Evolutionary conservation across 768 basidiomycete genomes (phyloP), one percentile per base, ranked within the genome.

Genomic region (Chlorophyllum brunneum): DNA sequence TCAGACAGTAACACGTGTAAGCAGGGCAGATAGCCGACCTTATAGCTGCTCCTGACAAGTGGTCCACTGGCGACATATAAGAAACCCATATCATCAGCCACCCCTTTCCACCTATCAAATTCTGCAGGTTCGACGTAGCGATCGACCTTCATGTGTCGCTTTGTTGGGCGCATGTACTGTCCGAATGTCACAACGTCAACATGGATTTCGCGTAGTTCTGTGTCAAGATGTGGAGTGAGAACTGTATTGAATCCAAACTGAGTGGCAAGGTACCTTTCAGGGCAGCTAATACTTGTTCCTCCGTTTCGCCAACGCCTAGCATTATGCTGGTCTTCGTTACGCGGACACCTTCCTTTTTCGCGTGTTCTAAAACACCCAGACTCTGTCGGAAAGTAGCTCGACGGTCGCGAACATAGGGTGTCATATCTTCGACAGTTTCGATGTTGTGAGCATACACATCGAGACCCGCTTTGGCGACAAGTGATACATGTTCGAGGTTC

Each of bases 161-260:
- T 98, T 7, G 97, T 98, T 5, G 97, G 97, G 43, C 97, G 88
- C 97, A 99, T 98, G 69, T 99, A 99, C 71, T 99, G 97, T 2
- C 97, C 97, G 65, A 99, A 98, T 1, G 97, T 99, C 24, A 99
- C 93, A 5, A 99, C 95, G 63, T 98, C 95, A 39, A 98, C 95
- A 58, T 92, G 80, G 40, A 83, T 74, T 58, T 85, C 85, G 38
- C 95, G 86, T 5, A 98, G 78, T 57, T 95, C 97, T 98, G 65
- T 18, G 24, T 38, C 2, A 15, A 23, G 20, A 44, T n/a, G 29
- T 20, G 36, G 40, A 47, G 31, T 53, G 38, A 7, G n/a, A 45
- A n/a, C 15, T 5, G 15, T 5, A 3, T 8, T 36, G 15, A 16
- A 36, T 2, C 13, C 13, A 5, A 16, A 13, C 2, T 15, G 16